A percentile compares a stretch with the other conserved stretches of the same genome.
Evolutionary conservation across 2,329 filamentous ascomycete genomes (phyloP).

Genomic region (Ascochyta lentis): DNA sequence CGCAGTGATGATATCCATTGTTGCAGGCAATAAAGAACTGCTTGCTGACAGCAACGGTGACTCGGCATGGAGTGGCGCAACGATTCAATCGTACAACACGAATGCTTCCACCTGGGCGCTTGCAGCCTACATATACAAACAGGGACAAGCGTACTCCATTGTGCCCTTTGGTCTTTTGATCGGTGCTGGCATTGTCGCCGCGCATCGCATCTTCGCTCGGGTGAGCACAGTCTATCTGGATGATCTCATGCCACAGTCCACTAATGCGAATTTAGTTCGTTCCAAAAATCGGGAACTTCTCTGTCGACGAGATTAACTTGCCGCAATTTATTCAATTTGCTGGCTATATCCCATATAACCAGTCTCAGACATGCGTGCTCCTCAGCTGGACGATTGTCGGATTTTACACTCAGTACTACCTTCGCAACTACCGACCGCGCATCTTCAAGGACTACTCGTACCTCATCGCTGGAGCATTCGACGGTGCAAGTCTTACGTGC

Average conservation of each 20-base stretch:
- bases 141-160: conserved; percentile 20
- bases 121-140: conserved; percentile 23
- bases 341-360: conserved; percentile 23
- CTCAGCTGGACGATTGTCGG: conserved; percentile 24
- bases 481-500: conserved; percentile 21
- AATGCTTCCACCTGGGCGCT: conserved; percentile 25
- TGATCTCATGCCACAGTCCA: background rate
- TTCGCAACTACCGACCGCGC: conserved; percentile 23
- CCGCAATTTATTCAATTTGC: conserved; percentile 25
- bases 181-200: conserved; percentile 18
- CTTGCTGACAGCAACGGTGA: conserved; percentile 24
- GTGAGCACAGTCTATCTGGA: background rate
- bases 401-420: conserved; percentile 24
- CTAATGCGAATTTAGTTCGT: conserved; percentile 11
- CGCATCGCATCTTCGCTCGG: conserved; percentile 16
- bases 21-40: conserved; percentile 16
- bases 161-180: conserved; percentile 22
- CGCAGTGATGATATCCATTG: conserved; percentile 24
- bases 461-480: conserved; percentile 22
- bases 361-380: conserved; percentile 20
- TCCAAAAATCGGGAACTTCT: conserved; percentile 20
- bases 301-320: conserved; percentile 21
- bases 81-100: conserved; percentile 25
- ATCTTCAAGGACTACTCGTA: conserved; percentile 29
- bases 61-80: conserved; percentile 21